Evolutionary conservation across 1,139 yeast species (phyloP), one percentile per base, ranked within the genome.

Genomic region (Saccharomycopsis hybrid): DNA sequence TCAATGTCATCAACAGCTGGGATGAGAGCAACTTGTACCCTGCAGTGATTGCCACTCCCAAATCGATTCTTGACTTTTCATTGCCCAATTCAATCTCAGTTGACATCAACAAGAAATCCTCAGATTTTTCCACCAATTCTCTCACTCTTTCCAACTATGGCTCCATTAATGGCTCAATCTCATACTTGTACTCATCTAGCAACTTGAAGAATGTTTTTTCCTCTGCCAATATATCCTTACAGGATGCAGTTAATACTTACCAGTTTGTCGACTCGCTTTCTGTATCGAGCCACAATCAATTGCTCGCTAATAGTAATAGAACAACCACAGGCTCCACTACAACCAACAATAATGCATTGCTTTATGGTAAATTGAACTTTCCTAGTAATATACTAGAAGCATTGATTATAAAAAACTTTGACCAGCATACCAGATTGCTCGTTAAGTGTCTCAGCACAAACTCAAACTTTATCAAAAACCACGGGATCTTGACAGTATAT

Each of bases 361-460:
- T 80, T 35, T 92, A 88, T 62, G 98, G 97, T 0, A 72, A 95
- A 55, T 78, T 94, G 80, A 86, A 84, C 60, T 81, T 92, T 56
- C 98, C 98, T 0, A 86, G 89, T 1, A 81, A 88, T 27, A 82
- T 87, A 3, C 68, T 94, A 5, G 98, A 92, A 63, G 96, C 96
- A 1, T 83, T 92, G 94, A 60, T 82, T 8, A 80, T 90, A 40
- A 80, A 85, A 55, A 71, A 89, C 51, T 59, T 88, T 40, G 67
- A 84, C 3, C 66, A 74, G 18, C 70, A 72, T 51, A 68, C 89
- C 9, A 95, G 88, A 59, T 57, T 88, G 33, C 67, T 85, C 47
- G 67, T 88, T 32, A 86, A 85, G 58, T 85, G 95, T 61, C 80
- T 88, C 43, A 83, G 85, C 59, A 85, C 81, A 59, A 80, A 86